Evolutionary conservation across 2,329 filamentous ascomycete genomes (phyloP), one percentile per base, ranked within the genome.

Genomic region (Akanthomyces muscarius): DNA sequence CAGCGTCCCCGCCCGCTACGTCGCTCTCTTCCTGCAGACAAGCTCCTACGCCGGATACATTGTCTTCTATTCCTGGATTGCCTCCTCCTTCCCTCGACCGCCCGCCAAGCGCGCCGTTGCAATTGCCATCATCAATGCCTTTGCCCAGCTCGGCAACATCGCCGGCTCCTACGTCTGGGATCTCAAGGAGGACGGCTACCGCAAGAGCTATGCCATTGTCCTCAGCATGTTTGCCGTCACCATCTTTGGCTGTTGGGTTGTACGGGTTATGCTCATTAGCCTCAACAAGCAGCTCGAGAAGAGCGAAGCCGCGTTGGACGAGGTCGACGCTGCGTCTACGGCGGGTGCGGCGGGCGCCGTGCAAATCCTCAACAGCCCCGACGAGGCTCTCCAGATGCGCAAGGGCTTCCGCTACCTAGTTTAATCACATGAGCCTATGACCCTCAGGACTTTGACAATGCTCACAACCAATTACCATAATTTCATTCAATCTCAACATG

Each of bases 191-290:
- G 81, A 88, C 65, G 86, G 86, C 0, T 88, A 80, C 76, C 80
- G 86, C 66, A 82, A 84, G 75, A 87, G 84, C 65, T 88, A 88
- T 68, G 86, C 84, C 4, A 86, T 89, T 63, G 86, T 88, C 5
- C 80, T 82, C 16, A 78, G 83, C 69, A 88, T 88, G 86, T 88
- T 87, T 68, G 84, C 83, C 4, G 68, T 85, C 47, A 84, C 86
- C 0, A 81, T 86, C 38, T 42, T 78, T 0, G 84, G 83, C 5
- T 86, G 81, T 71, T 77, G 73, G 58, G 63, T 73, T 38, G 81
- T 85, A 75, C 76, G 78, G 23, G 63, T 75, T 66, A 78, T 84
- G 62, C 75, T 86, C 5, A 62, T 71, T 6, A 70, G 74, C 61
- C 69, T 82, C 65, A 84, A 84, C 73, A 76, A 73, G 69, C 75